These are phyloP conservation scores for Pneumocystis murina DNA, from an alignment of 1,139 yeast genomes.

Conservation along the genomic window DNA sequence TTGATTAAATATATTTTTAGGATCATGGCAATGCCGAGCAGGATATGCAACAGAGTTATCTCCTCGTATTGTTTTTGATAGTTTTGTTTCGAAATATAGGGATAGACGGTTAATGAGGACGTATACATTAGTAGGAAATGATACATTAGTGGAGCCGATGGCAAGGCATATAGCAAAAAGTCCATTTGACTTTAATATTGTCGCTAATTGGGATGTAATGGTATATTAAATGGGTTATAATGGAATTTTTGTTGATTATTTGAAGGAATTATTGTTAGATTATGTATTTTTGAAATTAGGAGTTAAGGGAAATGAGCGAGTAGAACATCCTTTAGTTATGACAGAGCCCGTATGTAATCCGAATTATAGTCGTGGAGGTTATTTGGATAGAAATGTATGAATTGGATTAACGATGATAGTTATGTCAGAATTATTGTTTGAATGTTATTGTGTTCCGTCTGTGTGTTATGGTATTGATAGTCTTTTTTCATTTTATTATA, in stretches of 20 bases:
- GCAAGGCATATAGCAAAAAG: slow-evolving; percentile 54
- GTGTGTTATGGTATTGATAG: slow-evolving; percentile 72
- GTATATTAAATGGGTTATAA: neutral
- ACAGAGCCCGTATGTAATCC: slow-evolving; percentile 66
- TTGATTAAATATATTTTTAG: slow-evolving; percentile 27
- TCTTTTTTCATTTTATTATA: slow-evolving; percentile 52
- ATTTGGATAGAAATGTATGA: neutral
- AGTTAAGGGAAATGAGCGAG: slow-evolving; percentile 40
- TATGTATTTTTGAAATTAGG: slow-evolving; percentile 69
- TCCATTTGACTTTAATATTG: slow-evolving; percentile 75
- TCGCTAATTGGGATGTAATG: slow-evolving; percentile 78
- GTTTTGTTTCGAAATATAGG: slow-evolving; percentile 55
- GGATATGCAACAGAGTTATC: slow-evolving; percentile 43
- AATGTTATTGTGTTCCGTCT: slow-evolving; percentile 59
- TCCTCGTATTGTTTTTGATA: slow-evolving; percentile 59
- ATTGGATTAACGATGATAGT: slow-evolving; percentile 1
- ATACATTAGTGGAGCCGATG: slow-evolving; percentile 54
- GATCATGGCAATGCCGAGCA: slow-evolving; percentile 52
- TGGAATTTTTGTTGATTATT: slow-evolving; percentile 20
- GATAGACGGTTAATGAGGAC: slow-evolving; percentile 57
- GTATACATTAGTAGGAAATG: slow-evolving; percentile 69
- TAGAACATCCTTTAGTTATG: slow-evolving; percentile 70
- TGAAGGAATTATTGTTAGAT: slow-evolving; percentile 55
- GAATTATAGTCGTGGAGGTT: slow-evolving; percentile 45
- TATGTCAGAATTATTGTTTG: slow-evolving; percentile 71